Percentiles rank a stretch among this genome's conserved stretches.
phyloP scores from a whole-genome alignment of 202 grass and related monocot species.

The Zoysia matrella region DNA sequence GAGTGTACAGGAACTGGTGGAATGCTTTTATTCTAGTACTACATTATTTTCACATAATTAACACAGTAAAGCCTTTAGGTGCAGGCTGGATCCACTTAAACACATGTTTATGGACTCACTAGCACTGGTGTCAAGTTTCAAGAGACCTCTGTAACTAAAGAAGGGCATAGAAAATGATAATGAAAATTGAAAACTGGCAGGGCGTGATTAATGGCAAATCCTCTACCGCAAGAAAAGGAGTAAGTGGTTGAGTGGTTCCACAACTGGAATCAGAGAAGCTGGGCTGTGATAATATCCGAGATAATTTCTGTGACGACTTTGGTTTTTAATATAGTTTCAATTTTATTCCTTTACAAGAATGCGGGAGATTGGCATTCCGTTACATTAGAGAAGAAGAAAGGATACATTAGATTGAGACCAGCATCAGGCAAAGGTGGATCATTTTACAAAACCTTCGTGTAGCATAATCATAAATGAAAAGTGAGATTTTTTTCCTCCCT shows the following conservation, averaged over 20 bases:
- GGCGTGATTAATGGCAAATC: background rate
- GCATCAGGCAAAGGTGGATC: background rate
- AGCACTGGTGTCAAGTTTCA: background rate
- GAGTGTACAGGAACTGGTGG: background rate
- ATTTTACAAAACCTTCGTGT: constrained; percentile 1
- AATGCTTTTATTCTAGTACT: too few species aligned
- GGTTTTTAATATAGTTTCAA: background rate
- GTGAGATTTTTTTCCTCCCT: background rate
- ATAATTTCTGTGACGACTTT: background rate
- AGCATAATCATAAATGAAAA: constrained; percentile 9
- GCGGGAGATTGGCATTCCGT: background rate
- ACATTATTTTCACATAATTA: too few species aligned
- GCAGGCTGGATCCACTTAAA: too few species aligned
- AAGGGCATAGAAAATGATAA: background rate
- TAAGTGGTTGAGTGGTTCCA: background rate
- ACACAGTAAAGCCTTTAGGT: too few species aligned
- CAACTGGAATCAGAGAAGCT: background rate
- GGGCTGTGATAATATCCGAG: background rate
- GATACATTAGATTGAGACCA: background rate
- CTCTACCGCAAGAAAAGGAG: background rate
- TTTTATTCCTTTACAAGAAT: background rate
- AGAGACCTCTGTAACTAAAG: background rate
- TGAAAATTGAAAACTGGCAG: constrained; percentile 10
- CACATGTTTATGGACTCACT: too few species aligned
- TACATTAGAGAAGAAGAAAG: background rate